Conservation (phyloP, 2,329 filamentous ascomycete genomes). For the Trichophyton simii region DNA sequence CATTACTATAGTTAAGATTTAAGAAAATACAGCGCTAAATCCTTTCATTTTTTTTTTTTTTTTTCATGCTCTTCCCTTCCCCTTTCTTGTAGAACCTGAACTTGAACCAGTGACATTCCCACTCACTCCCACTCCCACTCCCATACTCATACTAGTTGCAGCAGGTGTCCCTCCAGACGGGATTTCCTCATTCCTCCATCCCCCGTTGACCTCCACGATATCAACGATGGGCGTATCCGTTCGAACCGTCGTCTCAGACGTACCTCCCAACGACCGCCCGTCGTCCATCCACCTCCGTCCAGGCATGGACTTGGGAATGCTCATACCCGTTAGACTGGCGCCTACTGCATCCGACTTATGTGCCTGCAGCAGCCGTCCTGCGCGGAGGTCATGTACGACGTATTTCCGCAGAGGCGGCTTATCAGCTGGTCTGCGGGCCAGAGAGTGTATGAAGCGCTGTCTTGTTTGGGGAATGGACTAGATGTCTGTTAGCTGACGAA, state of each 20-base stretch:
- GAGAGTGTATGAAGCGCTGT: constrained; percentile 25
- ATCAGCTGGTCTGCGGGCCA: constrained; percentile 16
- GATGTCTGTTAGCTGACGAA: not conserved
- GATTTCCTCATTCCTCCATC: constrained; percentile 7
- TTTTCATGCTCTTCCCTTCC: not conserved
- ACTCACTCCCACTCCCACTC: not conserved
- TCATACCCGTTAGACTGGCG: not conserved
- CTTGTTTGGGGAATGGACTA: constrained; percentile 30
- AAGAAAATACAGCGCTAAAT: not conserved
- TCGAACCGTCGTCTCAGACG: not conserved
- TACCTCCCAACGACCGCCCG: not conserved
- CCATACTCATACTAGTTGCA: no score
- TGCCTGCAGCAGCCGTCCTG: not conserved
- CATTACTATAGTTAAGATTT: not conserved
- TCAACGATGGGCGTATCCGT: constrained; percentile 9
- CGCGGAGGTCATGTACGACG: not conserved
- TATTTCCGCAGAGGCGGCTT: not conserved
- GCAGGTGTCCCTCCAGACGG: not conserved
- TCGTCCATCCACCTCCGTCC: not conserved
- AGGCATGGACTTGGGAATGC: not conserved
- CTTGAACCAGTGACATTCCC: not conserved
- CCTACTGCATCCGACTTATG: not conserved
- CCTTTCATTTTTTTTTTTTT: not conserved
- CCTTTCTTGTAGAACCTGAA: not conserved
- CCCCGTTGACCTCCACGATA: constrained; percentile 13